Conservation (phyloP, 2,329 filamentous ascomycete species). For the Fusarium pseudonygamai region DNA sequence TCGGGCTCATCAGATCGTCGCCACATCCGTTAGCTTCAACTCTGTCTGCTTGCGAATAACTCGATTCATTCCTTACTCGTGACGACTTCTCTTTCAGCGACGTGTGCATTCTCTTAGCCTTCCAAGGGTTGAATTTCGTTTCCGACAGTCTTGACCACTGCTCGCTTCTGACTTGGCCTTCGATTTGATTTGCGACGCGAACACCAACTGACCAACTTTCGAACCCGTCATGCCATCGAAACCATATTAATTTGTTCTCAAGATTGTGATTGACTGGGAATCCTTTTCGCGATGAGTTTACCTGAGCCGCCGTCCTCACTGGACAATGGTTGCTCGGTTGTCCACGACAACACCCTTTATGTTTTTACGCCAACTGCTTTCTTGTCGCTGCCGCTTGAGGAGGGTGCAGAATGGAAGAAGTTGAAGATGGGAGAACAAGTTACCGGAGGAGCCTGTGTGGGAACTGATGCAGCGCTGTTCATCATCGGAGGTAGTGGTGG, state of each 20-base stretch:
- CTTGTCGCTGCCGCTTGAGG: conserved; percentile 73
- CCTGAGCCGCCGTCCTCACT: conserved; percentile 76
- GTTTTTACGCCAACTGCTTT: conserved; percentile 81
- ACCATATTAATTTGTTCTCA: conserved; percentile 21
- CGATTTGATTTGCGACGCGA: conserved; percentile 27
- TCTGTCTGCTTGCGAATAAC: conserved; percentile 31
- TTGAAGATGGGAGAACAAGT: conserved; percentile 75
- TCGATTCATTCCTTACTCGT: conserved; percentile 26
- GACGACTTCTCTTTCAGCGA: conserved; percentile 24
- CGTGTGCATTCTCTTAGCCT: conserved; percentile 1
- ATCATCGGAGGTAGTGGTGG: conserved; percentile 77
- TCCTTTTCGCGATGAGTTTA: conserved; percentile 67
- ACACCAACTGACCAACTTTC: conserved; percentile 10
- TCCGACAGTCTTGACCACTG: not conserved
- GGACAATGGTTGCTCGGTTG: conserved; percentile 81
- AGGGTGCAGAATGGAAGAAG: conserved; percentile 76
- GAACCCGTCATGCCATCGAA: conserved; percentile 42
- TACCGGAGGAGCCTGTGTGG: conserved; percentile 80
- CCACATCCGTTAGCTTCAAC: conserved; percentile 31
- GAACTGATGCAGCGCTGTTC: conserved; percentile 76
- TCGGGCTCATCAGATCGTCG: conserved; percentile 22
- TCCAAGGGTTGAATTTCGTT: conserved; percentile 9
- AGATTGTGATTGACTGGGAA: conserved; percentile 22
- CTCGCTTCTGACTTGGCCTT: conserved; percentile 10
- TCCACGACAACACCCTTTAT: conserved; percentile 85